phyloP scores from a whole-genome alignment of 208 protist species.

The Trypanosoma melophagium region DNA sequence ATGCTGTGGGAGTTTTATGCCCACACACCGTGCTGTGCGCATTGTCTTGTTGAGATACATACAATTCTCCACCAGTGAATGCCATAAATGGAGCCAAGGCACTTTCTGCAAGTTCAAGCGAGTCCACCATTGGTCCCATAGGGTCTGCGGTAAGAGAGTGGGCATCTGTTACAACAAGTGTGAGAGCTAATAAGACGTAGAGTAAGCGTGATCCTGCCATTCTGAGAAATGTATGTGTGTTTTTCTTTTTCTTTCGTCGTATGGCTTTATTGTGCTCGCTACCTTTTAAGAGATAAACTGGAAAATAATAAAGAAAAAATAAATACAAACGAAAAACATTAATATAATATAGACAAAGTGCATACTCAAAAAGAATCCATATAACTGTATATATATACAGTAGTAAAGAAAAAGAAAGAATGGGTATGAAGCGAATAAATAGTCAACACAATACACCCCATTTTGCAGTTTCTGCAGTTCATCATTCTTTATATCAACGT shows the following conservation, averaged over 20 bases:
- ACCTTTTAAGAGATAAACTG: neutral
- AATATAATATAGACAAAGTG: too few relatives aligned
- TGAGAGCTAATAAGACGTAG: neutral
- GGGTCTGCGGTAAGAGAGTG: neutral
- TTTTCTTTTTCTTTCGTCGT: neutral
- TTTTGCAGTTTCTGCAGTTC: too few relatives aligned
- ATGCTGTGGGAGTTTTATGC: neutral
- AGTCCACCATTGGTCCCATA: neutral
- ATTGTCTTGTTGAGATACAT: neutral
- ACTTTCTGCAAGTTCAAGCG: constrained; percentile 17
- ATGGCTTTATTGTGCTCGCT: neutral
- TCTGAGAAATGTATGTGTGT: neutral
- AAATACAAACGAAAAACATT: neutral
- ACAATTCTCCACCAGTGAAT: constrained; percentile 19
- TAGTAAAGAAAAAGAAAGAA: neutral
- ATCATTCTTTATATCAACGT: too few relatives aligned
- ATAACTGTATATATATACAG: neutral
- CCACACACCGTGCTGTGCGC: neutral
- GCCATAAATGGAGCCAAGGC: constrained; percentile 19
- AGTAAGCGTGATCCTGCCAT: neutral
- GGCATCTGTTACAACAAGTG: neutral
- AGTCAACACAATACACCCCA: too few relatives aligned
- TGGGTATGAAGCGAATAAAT: too few relatives aligned
- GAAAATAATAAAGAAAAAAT: neutral
- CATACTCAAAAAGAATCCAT: too few relatives aligned